Evolutionary conservation across 192 early-diverging fungal species (phyloP).

Genomic region (Pecoramyces ruminantium): DNA sequence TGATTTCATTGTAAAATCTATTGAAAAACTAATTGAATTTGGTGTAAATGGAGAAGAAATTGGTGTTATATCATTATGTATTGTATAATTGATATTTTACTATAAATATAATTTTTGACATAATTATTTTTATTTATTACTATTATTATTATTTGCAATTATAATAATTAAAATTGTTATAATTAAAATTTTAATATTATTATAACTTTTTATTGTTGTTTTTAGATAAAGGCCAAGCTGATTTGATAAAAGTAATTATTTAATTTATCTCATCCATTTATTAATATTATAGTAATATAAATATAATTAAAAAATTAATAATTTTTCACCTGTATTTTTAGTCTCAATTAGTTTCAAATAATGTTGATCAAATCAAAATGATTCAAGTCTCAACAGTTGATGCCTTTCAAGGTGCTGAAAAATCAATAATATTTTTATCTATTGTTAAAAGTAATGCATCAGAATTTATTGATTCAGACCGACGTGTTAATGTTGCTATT

Average conservation of each 20-base stretch:
- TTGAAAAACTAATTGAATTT: slow-evolving; percentile 16
- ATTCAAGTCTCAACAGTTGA: slow-evolving; percentile 31
- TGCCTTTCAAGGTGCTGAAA: slow-evolving; percentile 57
- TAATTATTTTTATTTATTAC: background rate
- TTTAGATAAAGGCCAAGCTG: slow-evolving; percentile 47
- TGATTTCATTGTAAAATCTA: slow-evolving; percentile 15
- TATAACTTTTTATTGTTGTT: too few relatives aligned
- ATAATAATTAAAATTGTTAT: too few relatives aligned
- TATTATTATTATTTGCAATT: too few relatives aligned
- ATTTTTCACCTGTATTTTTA: background rate
- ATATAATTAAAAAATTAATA: too few relatives aligned
- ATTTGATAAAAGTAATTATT: slow-evolving; percentile 13
- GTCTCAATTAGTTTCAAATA: background rate
- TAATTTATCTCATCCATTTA: too few relatives aligned
- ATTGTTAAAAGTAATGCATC: slow-evolving; percentile 33
- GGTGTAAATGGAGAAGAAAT: slow-evolving; percentile 25
- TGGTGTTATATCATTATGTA: slow-evolving; percentile 56
- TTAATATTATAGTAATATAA: too few relatives aligned
- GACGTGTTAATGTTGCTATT: slow-evolving; percentile 57
- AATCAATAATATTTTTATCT: slow-evolving; percentile 52
- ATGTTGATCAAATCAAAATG: background rate
- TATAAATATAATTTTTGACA: too few relatives aligned
- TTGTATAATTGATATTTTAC: too few relatives aligned
- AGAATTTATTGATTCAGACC: slow-evolving; percentile 45
- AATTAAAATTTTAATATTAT: too few relatives aligned